These are phyloP conservation scores for Monosporozyma aquatica DNA, from an alignment of 805 yeast genomes.

Conservation along the genomic window DNA sequence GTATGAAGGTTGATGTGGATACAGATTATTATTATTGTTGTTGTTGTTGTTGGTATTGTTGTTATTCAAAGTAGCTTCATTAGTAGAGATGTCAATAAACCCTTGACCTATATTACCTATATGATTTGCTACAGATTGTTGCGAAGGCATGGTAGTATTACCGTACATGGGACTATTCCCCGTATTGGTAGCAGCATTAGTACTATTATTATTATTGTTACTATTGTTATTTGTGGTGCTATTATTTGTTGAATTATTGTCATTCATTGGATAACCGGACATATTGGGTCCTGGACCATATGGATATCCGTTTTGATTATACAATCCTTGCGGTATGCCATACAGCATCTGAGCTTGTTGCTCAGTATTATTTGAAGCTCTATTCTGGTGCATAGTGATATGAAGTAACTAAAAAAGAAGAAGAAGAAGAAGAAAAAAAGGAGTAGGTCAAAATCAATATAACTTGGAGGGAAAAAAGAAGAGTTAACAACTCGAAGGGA, in stretches of 20 bases:
- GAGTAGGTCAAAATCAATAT: no score
- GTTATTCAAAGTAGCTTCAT: not conserved
- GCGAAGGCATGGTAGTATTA: not conserved
- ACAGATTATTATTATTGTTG: not conserved
- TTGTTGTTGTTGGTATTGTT: not conserved
- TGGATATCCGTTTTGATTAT: not conserved
- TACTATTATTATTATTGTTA: not conserved
- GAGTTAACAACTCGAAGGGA: no score
- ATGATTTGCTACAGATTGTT: not conserved
- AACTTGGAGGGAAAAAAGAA: no score
- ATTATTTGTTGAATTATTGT: not conserved
- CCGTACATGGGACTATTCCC: no score
- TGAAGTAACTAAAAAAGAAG: not conserved
- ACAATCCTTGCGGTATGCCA: not conserved
- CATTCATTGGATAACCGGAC: not conserved
- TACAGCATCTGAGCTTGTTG: not conserved
- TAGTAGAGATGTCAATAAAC: not conserved
- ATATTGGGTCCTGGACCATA: not conserved
- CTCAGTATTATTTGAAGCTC: not conserved
- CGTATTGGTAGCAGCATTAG: no score
- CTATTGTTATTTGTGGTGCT: not conserved
- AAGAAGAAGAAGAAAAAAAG: not conserved
- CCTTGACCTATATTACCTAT: slow-evolving; percentile 1
- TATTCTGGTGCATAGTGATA: not conserved
- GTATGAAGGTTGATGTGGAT: no score